Conservation (phyloP, 805 yeast genomes). For the Lipomyces spencermartinsiae region DNA sequence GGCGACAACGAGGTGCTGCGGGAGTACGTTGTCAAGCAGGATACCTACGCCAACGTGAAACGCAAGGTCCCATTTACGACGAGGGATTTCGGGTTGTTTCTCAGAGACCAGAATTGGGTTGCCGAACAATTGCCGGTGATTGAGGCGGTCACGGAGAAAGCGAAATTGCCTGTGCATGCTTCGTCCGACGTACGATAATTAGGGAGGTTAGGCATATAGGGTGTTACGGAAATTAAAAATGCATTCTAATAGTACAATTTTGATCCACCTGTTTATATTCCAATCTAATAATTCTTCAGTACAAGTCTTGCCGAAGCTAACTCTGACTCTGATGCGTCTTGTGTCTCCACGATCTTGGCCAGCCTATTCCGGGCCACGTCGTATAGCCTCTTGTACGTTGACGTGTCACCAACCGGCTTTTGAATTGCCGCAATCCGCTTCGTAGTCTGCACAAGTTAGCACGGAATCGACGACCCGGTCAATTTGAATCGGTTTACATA, state of each 20-base stretch:
- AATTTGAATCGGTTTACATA: neutral
- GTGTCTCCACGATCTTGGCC: conserved; percentile 45
- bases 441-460: conserved; percentile 40
- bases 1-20: conserved; percentile 67
- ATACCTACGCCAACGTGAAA: conserved; percentile 55
- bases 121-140: conserved; percentile 61
- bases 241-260: conserved; percentile 1
- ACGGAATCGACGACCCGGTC: neutral
- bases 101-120: conserved; percentile 90
- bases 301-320: conserved; percentile 49
- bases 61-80: conserved; percentile 54
- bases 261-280: neutral
- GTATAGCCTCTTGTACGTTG: conserved; percentile 46
- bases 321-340: conserved; percentile 47
- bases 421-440: conserved; percentile 25
- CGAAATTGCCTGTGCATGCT: neutral
- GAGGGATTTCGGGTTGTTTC: conserved; percentile 69
- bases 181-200: neutral
- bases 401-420: conserved; percentile 36
- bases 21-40: conserved; percentile 77
- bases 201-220: neutral
- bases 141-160: conserved; percentile 47
- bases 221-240: neutral
- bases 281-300: conserved; percentile 34
- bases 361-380: conserved; percentile 50